Conservation (phyloP, 2,329 filamentous ascomycete genomes). For the Aureobasidium melanogenum region DNA sequence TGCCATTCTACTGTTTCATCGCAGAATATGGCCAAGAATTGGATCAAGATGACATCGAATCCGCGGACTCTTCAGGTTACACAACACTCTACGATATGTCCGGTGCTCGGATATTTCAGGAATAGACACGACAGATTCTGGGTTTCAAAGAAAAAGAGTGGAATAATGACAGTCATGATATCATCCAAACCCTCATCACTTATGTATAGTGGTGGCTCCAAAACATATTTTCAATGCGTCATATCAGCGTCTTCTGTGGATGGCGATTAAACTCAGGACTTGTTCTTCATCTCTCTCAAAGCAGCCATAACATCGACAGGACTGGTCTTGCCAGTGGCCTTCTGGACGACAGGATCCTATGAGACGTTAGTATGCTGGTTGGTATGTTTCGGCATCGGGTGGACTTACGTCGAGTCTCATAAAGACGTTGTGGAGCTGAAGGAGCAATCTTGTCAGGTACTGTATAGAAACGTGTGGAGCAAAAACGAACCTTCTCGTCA, state of each 20-base stretch:
- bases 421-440: conserved; percentile 70
- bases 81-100: conserved; percentile 28
- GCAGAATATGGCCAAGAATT: conserved; percentile 33
- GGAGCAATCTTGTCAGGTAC: background rate
- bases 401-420: conserved; percentile 71
- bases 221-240: background rate
- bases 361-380: background rate
- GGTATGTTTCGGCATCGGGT: background rate
- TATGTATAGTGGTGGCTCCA: background rate
- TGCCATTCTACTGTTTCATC: conserved; percentile 38
- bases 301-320: conserved; percentile 77
- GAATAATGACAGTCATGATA: conserved; percentile 2
- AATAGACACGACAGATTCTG: background rate
- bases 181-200: background rate
- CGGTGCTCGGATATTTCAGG: conserved; percentile 9
- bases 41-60: conserved; percentile 22
- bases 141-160: background rate
- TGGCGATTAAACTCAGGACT: conserved; percentile 4
- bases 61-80: conserved; percentile 18
- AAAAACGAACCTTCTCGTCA: conserved; percentile 71
- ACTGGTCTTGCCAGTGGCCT: conserved; percentile 70
- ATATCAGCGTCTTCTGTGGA: no score
- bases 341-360: conserved; percentile 74
- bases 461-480: background rate
- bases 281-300: conserved; percentile 83